A percentile compares a stretch with the other conserved stretches of the same genome.
These are phyloP conservation scores for Phytopythium helicoides DNA, from an alignment of 352 stramenopile genomes.

Conservation along the genomic window DNA sequence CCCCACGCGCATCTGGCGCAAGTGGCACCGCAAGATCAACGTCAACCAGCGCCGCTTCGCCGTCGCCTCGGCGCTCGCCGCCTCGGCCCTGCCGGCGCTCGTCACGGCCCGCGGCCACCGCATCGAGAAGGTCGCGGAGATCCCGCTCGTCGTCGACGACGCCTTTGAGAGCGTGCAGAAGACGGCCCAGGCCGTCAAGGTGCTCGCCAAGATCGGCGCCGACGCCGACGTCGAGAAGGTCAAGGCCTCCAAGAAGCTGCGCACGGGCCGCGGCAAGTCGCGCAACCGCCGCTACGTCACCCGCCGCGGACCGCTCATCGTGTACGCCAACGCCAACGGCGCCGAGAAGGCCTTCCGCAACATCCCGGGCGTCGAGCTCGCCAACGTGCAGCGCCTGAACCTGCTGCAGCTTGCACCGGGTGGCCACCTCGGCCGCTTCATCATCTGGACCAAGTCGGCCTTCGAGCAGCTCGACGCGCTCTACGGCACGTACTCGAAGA, in stretches of 20 bases:
- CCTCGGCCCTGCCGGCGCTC: constrained; percentile 95
- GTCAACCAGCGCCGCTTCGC: constrained; percentile 98
- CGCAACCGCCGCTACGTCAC: constrained; percentile 97
- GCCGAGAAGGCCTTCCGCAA: constrained; percentile 97
- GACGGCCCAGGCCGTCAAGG: constrained; percentile 94
- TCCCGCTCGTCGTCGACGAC: constrained; percentile 97
- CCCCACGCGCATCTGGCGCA: constrained; percentile 98
- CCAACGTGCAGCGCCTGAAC: constrained; percentile 97
- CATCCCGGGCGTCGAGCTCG: constrained; percentile 97
- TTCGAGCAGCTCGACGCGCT: constrained; percentile 97
- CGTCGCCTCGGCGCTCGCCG: constrained; percentile 96
- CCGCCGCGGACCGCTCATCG: constrained; percentile 94
- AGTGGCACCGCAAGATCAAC: constrained; percentile 99
- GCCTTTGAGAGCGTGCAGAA: constrained; percentile 93
- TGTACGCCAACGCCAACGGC: constrained; percentile 94
- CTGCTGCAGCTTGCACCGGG: constrained; percentile 97
- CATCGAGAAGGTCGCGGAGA: constrained; percentile 96
- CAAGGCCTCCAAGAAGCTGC: constrained; percentile 97
- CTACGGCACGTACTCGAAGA: constrained; percentile 94
- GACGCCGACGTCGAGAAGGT: constrained; percentile 97
- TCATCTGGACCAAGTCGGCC: constrained; percentile 98
- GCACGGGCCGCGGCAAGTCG: constrained; percentile 98
- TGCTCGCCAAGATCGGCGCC: constrained; percentile 94
- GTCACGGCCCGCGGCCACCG: constrained; percentile 98
- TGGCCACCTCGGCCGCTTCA: constrained; percentile 98